Conservation (phyloP, 208 protist species). For the Trypanosomatidae sp. region DNA sequence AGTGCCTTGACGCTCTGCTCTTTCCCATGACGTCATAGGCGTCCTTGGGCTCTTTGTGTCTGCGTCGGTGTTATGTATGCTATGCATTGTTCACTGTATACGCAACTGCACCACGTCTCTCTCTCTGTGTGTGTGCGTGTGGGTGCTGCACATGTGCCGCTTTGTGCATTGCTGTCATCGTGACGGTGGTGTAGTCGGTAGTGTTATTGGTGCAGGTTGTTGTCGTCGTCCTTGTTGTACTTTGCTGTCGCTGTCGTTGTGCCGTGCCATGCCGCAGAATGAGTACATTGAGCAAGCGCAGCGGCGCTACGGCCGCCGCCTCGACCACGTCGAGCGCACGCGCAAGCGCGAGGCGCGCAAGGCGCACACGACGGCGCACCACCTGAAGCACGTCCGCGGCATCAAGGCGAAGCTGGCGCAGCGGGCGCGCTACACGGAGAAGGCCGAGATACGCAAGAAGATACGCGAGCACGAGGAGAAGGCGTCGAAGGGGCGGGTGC, state of each 20-base stretch:
- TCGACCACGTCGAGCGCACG: constrained; percentile 97
- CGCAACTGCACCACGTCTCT: not conserved
- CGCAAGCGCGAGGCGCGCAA: constrained; percentile 97
- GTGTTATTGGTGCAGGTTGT: too few species aligned
- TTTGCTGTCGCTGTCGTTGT: constrained; percentile 6
- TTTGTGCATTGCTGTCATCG: too few species aligned
- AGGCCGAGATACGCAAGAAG: constrained; percentile 99
- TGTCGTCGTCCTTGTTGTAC: too few species aligned
- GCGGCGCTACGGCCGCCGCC: constrained; percentile 96
- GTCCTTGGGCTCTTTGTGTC: too few species aligned
- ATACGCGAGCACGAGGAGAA: constrained; percentile 97
- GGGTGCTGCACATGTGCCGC: constrained; percentile 5
- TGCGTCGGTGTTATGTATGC: not conserved
- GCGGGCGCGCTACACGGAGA: constrained; percentile 98
- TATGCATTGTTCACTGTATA: not conserved
- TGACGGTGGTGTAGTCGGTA: too few species aligned
- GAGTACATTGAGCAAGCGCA: constrained; percentile 98
- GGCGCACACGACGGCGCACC: constrained; percentile 90
- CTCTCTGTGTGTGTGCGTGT: constrained; percentile 1
- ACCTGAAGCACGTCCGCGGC: constrained; percentile 93
- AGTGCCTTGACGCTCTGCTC: constrained; percentile 48
- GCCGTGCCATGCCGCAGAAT: constrained; percentile 92
- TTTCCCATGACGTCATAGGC: too few species aligned
- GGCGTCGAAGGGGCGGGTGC: constrained; percentile 86
- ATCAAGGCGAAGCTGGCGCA: constrained; percentile 98